phyloP scores from a whole-genome alignment of 176 grass and related monocot genomes.

The Aegilops tauschii region DNA sequence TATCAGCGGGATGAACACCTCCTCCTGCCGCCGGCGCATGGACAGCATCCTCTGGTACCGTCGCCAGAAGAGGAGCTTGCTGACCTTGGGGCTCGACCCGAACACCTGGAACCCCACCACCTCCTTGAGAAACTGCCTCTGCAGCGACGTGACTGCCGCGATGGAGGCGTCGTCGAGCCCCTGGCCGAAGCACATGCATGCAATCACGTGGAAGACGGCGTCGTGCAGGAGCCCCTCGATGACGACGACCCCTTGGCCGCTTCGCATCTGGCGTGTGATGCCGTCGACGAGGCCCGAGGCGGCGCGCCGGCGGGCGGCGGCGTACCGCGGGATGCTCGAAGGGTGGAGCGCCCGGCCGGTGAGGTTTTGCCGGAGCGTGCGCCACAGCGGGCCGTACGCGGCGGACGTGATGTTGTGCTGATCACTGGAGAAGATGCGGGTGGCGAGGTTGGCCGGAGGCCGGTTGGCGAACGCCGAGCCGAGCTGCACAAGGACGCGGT shows the following conservation, averaged over 20 bases:
- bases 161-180: background rate
- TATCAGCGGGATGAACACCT: constrained; percentile 34
- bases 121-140: background rate
- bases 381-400: constrained; percentile 12
- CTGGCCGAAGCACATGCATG: constrained; percentile 20
- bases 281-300: background rate
- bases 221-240: background rate
- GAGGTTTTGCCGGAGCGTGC: constrained; percentile 14
- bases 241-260: background rate
- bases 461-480: background rate
- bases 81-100: background rate
- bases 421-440: background rate
- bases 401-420: background rate
- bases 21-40: constrained; percentile 21
- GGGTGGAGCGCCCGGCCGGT: background rate
- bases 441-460: background rate
- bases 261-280: background rate
- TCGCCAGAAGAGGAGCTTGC: constrained; percentile 10
- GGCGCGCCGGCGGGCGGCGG: background rate
- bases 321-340: background rate
- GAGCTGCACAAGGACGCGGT: background rate
- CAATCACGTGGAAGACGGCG: background rate
- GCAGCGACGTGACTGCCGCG: background rate
- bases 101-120: constrained; percentile 1
- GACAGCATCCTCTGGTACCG: background rate